Conservation (phyloP, 768 basidiomycete species). For the Coprinopsis marcescibilis region DNA sequence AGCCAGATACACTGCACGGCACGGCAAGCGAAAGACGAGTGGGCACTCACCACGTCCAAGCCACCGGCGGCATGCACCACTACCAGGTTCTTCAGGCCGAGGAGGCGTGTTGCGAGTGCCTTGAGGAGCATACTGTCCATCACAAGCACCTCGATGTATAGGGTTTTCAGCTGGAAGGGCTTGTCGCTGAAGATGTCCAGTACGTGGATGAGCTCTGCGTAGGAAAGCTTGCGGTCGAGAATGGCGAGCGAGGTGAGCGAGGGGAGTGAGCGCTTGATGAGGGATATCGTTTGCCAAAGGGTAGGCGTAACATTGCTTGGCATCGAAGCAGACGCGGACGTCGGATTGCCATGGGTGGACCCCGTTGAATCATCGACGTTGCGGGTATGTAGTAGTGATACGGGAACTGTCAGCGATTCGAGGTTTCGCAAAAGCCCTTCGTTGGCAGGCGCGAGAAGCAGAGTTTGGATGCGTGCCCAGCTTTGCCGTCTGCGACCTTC, state of each 20-base stretch:
- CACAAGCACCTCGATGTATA: neutral
- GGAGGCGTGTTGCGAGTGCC: neutral
- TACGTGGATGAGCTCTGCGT: neutral
- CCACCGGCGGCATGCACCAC: neutral
- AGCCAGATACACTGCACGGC: neutral
- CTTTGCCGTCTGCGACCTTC: no score
- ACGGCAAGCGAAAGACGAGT: neutral
- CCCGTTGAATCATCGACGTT: no score
- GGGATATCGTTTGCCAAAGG: neutral
- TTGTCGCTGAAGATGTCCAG: neutral
- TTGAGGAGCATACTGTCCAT: neutral
- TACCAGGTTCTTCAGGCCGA: neutral
- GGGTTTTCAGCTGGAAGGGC: neutral
- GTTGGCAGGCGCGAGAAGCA: neutral
- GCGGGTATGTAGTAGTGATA: no score
- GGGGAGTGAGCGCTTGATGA: neutral
- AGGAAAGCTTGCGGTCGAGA: neutral
- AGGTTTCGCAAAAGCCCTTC: neutral
- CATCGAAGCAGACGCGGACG: no score
- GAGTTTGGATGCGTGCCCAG: constrained; percentile 1
- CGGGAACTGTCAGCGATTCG: neutral
- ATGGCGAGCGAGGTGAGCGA: constrained; percentile 5
- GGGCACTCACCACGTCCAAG: neutral
- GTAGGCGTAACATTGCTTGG: no score
- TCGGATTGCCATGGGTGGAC: no score